A percentile compares a stretch with the other conserved stretches of the same genome.
phyloP scores from a whole-genome alignment of 495 filamentous ascomycete species.

The Lasiosphaeria miniovina region DNA sequence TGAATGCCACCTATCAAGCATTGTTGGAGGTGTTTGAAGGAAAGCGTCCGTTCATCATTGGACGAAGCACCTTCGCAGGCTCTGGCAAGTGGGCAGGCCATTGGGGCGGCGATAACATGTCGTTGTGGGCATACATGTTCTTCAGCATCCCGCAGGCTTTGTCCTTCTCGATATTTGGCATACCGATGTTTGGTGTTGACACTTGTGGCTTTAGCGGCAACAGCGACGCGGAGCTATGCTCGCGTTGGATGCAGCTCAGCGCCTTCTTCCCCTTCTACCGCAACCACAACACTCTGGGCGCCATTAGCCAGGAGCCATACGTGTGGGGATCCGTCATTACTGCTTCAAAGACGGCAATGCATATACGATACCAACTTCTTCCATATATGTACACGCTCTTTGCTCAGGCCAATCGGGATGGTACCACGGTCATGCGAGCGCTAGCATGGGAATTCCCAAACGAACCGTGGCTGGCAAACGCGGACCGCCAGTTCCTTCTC shows the following conservation, averaged over 20 bases:
- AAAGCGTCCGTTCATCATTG: conserved; percentile 83
- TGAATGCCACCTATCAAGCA: conserved; percentile 77
- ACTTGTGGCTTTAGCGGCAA: conserved; percentile 79
- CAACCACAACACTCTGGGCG: conserved; percentile 69
- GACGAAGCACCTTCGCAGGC: conserved; percentile 77
- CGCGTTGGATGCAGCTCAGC: conserved; percentile 80
- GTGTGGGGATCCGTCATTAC: conserved; percentile 66
- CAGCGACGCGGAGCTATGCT: conserved; percentile 70
- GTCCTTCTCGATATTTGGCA: conserved; percentile 75
- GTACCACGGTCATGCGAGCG: conserved; percentile 76
- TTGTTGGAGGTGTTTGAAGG: conserved; percentile 58
- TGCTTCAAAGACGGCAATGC: conserved; percentile 66
- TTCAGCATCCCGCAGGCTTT: conserved; percentile 81
- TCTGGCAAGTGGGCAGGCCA: conserved; percentile 79
- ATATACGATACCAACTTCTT: conserved; percentile 68
- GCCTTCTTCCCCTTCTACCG: conserved; percentile 90
- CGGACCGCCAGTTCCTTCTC: conserved; percentile 75
- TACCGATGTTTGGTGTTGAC: conserved; percentile 85
- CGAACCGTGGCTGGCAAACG: conserved; percentile 64
- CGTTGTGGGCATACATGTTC: conserved; percentile 66
- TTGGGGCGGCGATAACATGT: conserved; percentile 83
- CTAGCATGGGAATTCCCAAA: conserved; percentile 81
- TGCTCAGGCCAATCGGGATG: conserved; percentile 63
- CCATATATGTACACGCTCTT: conserved; percentile 84
- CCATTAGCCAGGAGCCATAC: conserved; percentile 73